A percentile compares a stretch with the other conserved stretches of the same genome.
phyloP scores from a whole-genome alignment of 1,284 basidiomycete species.

The Ganoderma meredithae region DNA sequence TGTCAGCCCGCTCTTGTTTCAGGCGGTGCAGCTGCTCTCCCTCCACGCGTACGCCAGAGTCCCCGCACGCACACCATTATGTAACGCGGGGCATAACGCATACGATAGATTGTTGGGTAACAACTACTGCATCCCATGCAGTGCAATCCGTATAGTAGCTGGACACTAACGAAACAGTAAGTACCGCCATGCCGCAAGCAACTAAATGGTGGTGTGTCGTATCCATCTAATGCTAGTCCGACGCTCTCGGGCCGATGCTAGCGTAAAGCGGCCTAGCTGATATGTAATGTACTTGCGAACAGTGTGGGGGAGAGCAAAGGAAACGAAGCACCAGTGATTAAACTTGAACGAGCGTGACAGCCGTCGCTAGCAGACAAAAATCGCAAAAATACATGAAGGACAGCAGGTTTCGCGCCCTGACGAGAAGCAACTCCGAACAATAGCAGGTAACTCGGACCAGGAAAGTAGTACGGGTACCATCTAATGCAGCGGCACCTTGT shows the following conservation, averaged over 20 bases:
- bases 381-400: slow-evolving; percentile 11
- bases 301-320: neutral
- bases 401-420: slow-evolving; percentile 10
- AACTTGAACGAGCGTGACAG: slow-evolving; percentile 23
- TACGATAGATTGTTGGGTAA: neutral
- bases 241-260: neutral
- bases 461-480: neutral
- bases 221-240: slow-evolving; percentile 12
- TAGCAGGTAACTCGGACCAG: neutral
- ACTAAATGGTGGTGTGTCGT: slow-evolving; percentile 22
- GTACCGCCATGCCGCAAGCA: slow-evolving; percentile 1
- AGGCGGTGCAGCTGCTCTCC: too few species aligned
- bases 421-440: neutral
- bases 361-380: neutral
- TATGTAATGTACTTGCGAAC: neutral
- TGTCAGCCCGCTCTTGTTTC: slow-evolving; percentile 16
- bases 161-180: slow-evolving; percentile 15
- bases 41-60: too few species aligned
- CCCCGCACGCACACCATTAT: too few species aligned
- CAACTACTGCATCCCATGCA: neutral
- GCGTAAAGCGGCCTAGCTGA: neutral
- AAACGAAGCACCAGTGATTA: neutral
- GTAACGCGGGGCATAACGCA: neutral
- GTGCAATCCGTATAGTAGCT: neutral
- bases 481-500: slow-evolving; percentile 13